These are phyloP conservation scores for Oryza glumipatula DNA, from an alignment of 176 grass and related monocot genomes.

Conservation along the genomic window DNA sequence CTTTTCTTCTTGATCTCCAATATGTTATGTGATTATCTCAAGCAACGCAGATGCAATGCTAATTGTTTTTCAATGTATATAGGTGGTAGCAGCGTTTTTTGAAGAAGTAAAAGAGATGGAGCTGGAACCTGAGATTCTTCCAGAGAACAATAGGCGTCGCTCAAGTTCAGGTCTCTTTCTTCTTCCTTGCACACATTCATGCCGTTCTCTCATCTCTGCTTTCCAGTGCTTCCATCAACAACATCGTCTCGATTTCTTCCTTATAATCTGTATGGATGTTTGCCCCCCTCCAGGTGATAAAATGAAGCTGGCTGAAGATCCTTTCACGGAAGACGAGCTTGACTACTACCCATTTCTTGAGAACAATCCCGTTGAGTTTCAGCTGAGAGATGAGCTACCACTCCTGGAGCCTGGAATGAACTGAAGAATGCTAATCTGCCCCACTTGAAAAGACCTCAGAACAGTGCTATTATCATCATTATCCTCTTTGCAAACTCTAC, in stretches of 20 bases:
- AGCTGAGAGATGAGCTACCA: constrained; percentile 43
- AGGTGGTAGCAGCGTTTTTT: constrained; percentile 43
- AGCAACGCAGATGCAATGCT: constrained; percentile 11
- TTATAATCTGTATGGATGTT: background rate
- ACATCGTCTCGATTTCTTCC: background rate
- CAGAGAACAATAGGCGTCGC: background rate
- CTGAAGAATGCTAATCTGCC: constrained; percentile 16
- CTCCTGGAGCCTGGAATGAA: constrained; percentile 12
- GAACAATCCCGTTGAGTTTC: constrained; percentile 41
- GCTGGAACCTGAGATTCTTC: constrained; percentile 55
- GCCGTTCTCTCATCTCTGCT: background rate
- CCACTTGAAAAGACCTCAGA: background rate
- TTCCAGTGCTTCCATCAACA: background rate
- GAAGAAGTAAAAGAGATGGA: constrained; percentile 45
- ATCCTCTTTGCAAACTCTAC: background rate
- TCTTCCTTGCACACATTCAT: background rate
- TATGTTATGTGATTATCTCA: background rate
- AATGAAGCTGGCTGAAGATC: constrained; percentile 22
- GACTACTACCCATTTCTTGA: constrained; percentile 45
- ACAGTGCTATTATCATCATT: background rate
- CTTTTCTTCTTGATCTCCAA: background rate
- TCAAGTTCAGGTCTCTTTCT: constrained; percentile 46
- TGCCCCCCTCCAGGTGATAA: constrained; percentile 39
- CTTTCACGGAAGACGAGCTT: constrained; percentile 25
- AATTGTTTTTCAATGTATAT: constrained; percentile 19